Evolutionary conservation across 2,329 filamentous ascomycete species (phyloP).

Genomic region (Pseudovirgaria hyperparasitica): DNA sequence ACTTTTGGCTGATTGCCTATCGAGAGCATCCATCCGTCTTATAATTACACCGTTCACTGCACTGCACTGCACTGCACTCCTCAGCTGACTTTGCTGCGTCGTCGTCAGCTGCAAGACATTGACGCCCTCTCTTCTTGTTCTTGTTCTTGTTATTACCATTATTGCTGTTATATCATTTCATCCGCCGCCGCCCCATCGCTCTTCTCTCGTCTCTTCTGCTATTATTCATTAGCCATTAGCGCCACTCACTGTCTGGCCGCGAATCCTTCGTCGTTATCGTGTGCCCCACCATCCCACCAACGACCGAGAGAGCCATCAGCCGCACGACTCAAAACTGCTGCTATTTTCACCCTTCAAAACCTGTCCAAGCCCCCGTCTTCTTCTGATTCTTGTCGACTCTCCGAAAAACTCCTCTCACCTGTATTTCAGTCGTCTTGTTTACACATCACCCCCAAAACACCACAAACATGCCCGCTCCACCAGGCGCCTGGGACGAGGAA

Average conservation of each 20-base stretch:
- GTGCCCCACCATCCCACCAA: too few relatives aligned
- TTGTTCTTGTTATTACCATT: slow-evolving; percentile 3
- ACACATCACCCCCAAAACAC: not conserved
- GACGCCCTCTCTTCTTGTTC: slow-evolving; percentile 12
- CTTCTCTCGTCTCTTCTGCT: not conserved
- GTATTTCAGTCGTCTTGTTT: not conserved
- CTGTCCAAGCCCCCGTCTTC: not conserved
- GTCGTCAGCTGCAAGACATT: too few relatives aligned
- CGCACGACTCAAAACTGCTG: too few relatives aligned
- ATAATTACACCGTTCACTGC: too few relatives aligned
- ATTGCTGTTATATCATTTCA: slow-evolving; percentile 1
- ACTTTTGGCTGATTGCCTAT: too few relatives aligned
- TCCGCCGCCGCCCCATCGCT: not conserved
- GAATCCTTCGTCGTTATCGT: too few relatives aligned
- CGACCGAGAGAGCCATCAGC: too few relatives aligned
- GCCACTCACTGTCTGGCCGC: too few relatives aligned
- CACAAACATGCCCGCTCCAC: slow-evolving; percentile 13
- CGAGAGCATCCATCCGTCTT: too few relatives aligned
- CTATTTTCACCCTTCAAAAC: not conserved
- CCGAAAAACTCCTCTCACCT: not conserved
- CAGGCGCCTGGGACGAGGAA: slow-evolving; percentile 16
- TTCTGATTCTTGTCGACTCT: not conserved
- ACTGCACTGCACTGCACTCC: too few relatives aligned
- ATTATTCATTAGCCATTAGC: not conserved
- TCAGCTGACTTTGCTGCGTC: too few relatives aligned